phyloP scores from a whole-genome alignment of 2,329 filamentous ascomycete species.

The Acarospora socialis region DNA sequence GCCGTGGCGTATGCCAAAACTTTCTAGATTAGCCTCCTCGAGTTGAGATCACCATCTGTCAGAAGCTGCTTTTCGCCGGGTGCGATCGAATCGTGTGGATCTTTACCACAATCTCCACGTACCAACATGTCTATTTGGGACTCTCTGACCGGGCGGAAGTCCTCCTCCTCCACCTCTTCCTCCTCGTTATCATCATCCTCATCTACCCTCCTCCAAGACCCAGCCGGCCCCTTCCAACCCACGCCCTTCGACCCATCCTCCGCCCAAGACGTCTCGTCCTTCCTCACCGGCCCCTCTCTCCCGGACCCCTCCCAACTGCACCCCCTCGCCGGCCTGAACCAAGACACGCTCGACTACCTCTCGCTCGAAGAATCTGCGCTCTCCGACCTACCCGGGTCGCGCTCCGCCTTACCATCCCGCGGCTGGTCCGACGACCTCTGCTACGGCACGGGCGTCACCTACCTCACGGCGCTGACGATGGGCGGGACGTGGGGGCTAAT shows the following conservation, averaged over 20 bases:
- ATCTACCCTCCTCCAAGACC: constrained; percentile 19
- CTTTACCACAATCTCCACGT: constrained; percentile 14
- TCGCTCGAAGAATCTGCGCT: constrained; percentile 83
- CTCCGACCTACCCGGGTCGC: constrained; percentile 69
- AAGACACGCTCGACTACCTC: constrained; percentile 88
- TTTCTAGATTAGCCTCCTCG: too few species aligned
- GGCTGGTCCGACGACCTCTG: constrained; percentile 98
- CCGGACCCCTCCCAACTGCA: constrained; percentile 82
- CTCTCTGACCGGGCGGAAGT: constrained; percentile 45
- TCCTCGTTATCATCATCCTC: constrained; percentile 28
- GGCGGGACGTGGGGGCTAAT: constrained; percentile 87
- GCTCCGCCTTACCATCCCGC: constrained; percentile 80
- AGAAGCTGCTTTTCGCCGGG: constrained; percentile 15
- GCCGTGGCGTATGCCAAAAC: too few species aligned
- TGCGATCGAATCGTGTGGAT: constrained; percentile 18
- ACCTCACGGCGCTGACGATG: constrained; percentile 69
- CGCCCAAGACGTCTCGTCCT: constrained; percentile 70
- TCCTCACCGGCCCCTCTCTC: constrained; percentile 62
- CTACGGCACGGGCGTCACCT: constrained; percentile 92
- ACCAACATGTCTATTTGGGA: constrained; percentile 45
- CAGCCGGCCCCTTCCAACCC: constrained; percentile 38
- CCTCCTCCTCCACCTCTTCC: constrained; percentile 23
- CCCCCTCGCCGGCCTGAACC: constrained; percentile 82
- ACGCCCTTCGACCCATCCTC: constrained; percentile 55
- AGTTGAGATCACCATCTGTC: constrained; percentile 11